Evolutionary conservation across 768 basidiomycete genomes (phyloP).

Genomic region (Trametes punicea): DNA sequence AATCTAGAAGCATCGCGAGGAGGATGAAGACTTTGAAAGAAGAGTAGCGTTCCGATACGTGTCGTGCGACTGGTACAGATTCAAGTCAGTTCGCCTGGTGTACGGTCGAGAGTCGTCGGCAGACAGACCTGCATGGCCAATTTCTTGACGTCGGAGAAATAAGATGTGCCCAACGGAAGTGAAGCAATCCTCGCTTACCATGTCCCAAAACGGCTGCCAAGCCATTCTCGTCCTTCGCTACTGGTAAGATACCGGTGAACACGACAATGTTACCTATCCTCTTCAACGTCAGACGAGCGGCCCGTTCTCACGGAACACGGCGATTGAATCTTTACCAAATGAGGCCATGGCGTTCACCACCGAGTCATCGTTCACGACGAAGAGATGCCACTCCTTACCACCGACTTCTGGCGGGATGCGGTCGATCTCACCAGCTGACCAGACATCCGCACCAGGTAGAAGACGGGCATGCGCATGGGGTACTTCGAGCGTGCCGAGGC

Average conservation of each 20-base stretch:
- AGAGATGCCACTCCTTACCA: constrained; percentile 56
- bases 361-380: constrained; percentile 72
- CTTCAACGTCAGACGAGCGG: background rate
- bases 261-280: constrained; percentile 70
- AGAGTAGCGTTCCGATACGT: constrained; percentile 50
- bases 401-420: constrained; percentile 24
- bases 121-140: constrained; percentile 67
- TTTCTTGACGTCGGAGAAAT: constrained; percentile 45
- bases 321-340: constrained; percentile 47
- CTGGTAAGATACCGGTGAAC: constrained; percentile 83
- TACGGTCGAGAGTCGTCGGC: background rate
- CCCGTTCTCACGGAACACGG: too few species aligned
- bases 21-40: constrained; percentile 39
- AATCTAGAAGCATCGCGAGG: constrained; percentile 41
- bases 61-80: constrained; percentile 28
- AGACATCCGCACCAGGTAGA: constrained; percentile 28
- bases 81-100: background rate
- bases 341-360: constrained; percentile 76
- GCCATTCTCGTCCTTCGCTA: constrained; percentile 75
- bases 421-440: constrained; percentile 21
- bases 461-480: constrained; percentile 24
- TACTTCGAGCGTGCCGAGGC: constrained; percentile 60
- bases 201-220: constrained; percentile 84
- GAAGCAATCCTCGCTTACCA: constrained; percentile 42
- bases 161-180: background rate